Evolutionary conservation across 495 filamentous ascomycete species (phyloP), one percentile per base, ranked within the genome.

Genomic region (Neurospora sp.): DNA sequence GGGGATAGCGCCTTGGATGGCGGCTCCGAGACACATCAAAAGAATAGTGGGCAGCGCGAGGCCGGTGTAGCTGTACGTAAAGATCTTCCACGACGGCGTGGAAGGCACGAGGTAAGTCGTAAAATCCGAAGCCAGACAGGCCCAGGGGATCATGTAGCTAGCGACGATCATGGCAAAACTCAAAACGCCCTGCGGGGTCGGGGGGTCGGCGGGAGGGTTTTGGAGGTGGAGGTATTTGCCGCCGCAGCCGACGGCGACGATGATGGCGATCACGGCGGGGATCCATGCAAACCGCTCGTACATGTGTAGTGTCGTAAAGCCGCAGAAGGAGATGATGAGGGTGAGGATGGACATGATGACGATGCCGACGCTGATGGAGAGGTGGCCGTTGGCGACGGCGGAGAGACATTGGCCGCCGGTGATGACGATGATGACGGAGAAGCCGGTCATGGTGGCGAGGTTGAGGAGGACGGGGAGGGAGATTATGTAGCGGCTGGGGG

Each of bases 201-300:
- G 72, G 9, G 81, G 77, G 14, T 75, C 73, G 12, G 75, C 75
- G 7, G 80, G 75, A 7, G 69, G 38, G 40, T 76, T 78, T 72
- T 84, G 82, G 70, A 80, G 27, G 8, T 44, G 31, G 20, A 85
- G 80, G 44, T 76, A 73, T 5, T 77, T 78, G 16, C 83, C 83
- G 46, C 82, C 78, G 41, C 42, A 70, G 62, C 78, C 78, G 69
- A 75, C 77, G 31, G 78, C 78, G 31, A 79, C 77, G 38, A 77
- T 76, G 44, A 89, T 83, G 14, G 88, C 84, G 35, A 89, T 82
- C 39, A 88, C 73, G 27, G 84, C 84, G 12, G 84, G 82, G 76
- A 88, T 85, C 89, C 89, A 91, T 18, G 89, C 87, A 71, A 84
- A 91, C 59, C 87, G 85, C 81, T 90, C 89, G 73, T 88, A 91